Evolutionary conservation across 768 basidiomycete genomes (phyloP), one percentile per base, ranked within the genome.

Genomic region (Boletus vinaceobasis): DNA sequence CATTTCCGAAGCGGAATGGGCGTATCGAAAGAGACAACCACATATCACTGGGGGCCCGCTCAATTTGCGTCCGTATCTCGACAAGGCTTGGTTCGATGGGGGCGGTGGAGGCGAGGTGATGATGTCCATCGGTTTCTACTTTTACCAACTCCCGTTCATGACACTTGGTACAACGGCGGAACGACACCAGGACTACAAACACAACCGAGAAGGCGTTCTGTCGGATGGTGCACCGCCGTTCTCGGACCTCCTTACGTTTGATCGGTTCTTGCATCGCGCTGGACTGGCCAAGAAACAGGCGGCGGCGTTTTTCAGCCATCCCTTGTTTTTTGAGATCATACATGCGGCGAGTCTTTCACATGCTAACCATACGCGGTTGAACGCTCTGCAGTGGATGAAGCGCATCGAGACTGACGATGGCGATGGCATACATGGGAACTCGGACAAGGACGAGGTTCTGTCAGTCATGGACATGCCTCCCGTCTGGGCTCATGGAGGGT

Each of bases 1-100:
- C 15, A 79, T 85, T 43, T 64, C 67, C 7, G 63, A 74, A 39
- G 74, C 72, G 4, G 83, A 85, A 62, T 85, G 84, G 84, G 72
- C 73, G 21, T 75, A 74, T 43, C 67, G 83, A 23, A 76, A 71
- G 52, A 71, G 64, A 47, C 75, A 84, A 55, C 80, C 81, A 0
- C 77, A 81, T 71, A 68, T 73, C 21, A 77, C 68, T 7, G 73
- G 68, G 5, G 81, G 81, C 2, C 82, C 82, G 10, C 55, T 81
- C 26, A 84, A 79, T 65, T 52, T 83, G 21, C 73, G 84, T 2
- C 77, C 77, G 1, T 77, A 75, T 56, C 74, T 84, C 10, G 75
- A 82, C 63, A 57, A 64, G 21, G 55, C 71, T 5, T 84, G 83
- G 82, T 71, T 72, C 44, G 59, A 72, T 2, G 59, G 52, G 1